Percentiles rank a stretch among this genome's conserved stretches.
Evolutionary conservation across 2,329 filamentous ascomycete genomes (phyloP).

Genomic region (Stagonosporopsis chrysanthemi): DNA sequence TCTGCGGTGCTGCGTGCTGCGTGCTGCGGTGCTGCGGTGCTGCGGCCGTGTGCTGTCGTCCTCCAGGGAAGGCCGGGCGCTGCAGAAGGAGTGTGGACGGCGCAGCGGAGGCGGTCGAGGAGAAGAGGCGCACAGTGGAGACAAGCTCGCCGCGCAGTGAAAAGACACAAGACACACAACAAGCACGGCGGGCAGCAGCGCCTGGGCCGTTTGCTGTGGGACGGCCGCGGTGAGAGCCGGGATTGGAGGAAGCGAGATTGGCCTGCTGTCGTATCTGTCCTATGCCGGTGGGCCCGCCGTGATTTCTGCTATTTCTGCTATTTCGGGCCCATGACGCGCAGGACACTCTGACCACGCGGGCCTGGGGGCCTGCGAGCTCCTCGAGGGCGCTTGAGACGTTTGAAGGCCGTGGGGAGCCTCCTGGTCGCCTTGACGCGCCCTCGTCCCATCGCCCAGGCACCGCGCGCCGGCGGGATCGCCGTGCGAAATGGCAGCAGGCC

Average conservation of each 20-base stretch:
- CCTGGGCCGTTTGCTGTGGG: slow-evolving; percentile 12
- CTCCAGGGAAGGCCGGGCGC: slow-evolving; percentile 5
- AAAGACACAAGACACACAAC: slow-evolving; percentile 20
- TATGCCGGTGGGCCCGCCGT: neutral
- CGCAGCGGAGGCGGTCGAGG: slow-evolving; percentile 39
- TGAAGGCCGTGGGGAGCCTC: neutral
- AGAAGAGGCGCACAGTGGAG: slow-evolving; percentile 5
- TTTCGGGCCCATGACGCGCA: slow-evolving; percentile 18
- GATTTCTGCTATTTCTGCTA: slow-evolving; percentile 3
- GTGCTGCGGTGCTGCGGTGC: too few species aligned
- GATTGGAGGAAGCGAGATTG: slow-evolving; percentile 29
- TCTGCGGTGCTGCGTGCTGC: too few species aligned
- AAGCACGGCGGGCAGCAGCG: slow-evolving; percentile 13
- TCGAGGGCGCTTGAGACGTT: slow-evolving; percentile 6
- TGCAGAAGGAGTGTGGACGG: slow-evolving; percentile 28
- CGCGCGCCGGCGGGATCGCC: neutral
- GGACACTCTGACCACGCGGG: slow-evolving; percentile 5
- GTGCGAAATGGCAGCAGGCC: neutral
- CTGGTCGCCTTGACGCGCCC: neutral
- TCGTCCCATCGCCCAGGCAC: neutral
- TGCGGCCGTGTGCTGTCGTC: neutral
- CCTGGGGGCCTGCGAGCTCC: too few species aligned
- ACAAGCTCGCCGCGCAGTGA: slow-evolving; percentile 21
- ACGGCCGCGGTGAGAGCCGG: slow-evolving; percentile 14
- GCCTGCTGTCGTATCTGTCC: neutral